Conservation (phyloP, 768 basidiomycete genomes). For the Tricholoma sp. region DNA sequence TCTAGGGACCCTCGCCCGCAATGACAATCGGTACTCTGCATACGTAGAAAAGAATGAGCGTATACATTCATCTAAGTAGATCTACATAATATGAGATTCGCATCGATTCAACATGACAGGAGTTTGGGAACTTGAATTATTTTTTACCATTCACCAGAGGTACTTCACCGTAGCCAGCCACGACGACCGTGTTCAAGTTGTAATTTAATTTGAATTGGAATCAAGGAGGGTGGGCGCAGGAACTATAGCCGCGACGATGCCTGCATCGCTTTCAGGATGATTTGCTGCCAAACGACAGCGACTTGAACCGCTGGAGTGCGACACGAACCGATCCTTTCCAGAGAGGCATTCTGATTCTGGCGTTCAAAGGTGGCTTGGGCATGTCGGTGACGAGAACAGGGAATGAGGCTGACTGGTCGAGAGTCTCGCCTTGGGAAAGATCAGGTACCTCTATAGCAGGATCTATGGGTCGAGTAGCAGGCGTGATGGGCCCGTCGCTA, state of each 20-base stretch:
- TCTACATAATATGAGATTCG: too few species aligned
- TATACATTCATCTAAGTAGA: too few species aligned
- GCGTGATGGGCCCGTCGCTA: slow-evolving; percentile 47
- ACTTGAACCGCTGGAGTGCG: slow-evolving; percentile 33
- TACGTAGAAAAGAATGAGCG: too few species aligned
- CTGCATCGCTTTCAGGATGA: slow-evolving; percentile 17
- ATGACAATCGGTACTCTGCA: too few species aligned
- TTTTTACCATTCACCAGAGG: too few species aligned
- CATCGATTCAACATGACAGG: too few species aligned
- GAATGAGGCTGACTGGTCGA: slow-evolving; percentile 22
- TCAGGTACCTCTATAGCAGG: slow-evolving; percentile 40
- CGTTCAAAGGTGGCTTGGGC: background rate
- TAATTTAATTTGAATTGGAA: background rate
- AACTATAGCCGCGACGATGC: background rate
- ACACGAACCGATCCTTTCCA: slow-evolving; percentile 27
- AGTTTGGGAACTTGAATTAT: too few species aligned
- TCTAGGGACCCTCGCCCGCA: too few species aligned
- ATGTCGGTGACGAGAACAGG: background rate
- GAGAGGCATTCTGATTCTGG: slow-evolving; percentile 18
- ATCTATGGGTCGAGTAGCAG: slow-evolving; percentile 35
- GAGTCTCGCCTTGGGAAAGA: slow-evolving; percentile 31
- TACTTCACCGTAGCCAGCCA: too few species aligned
- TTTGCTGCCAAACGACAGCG: slow-evolving; percentile 21
- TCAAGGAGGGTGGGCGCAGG: background rate
- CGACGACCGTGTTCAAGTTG: too few species aligned